Percentiles rank a stretch among this genome's conserved stretches.
These are phyloP conservation scores for Phyllosticta citriasiana DNA, from an alignment of 2,329 filamentous ascomycete genomes.

Conservation along the genomic window DNA sequence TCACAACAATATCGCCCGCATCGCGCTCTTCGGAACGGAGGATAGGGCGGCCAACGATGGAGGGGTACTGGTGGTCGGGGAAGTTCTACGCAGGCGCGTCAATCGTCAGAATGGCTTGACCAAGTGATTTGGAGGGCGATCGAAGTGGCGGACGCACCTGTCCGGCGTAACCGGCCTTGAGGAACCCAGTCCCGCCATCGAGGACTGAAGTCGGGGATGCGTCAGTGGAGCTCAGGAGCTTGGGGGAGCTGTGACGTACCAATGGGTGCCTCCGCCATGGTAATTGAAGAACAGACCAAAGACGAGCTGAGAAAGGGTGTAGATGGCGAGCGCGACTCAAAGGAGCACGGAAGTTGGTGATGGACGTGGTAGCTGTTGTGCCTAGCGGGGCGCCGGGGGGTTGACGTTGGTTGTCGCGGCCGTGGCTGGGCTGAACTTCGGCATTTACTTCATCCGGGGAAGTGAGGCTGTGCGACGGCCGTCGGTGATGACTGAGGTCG, in stretches of 20 bases:
- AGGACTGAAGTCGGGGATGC: conserved; percentile 55
- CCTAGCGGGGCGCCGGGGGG: conserved; percentile 8
- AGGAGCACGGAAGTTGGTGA: background rate
- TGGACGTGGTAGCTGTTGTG: conserved; percentile 7
- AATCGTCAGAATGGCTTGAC: conserved; percentile 1
- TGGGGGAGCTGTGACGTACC: conserved; percentile 25
- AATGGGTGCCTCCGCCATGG: conserved; percentile 41
- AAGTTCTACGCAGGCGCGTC: conserved; percentile 60
- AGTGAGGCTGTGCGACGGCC: background rate
- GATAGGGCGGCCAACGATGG: conserved; percentile 95
- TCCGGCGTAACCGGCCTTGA: conserved; percentile 97
- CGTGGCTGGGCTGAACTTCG: conserved; percentile 5
- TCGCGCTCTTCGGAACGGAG: conserved; percentile 88
- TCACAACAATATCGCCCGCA: conserved; percentile 61
- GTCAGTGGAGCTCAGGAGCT: conserved; percentile 20
- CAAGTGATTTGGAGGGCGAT: background rate
- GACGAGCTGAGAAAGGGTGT: background rate
- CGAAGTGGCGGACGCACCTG: conserved; percentile 44
- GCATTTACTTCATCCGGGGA: conserved; percentile 9
- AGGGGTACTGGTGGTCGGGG: conserved; percentile 96
- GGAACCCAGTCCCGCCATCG: conserved; percentile 98
- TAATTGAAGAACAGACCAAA: background rate
- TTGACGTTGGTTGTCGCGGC: conserved; percentile 11
- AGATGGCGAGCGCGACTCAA: background rate
- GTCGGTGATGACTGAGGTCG: background rate